Evolutionary conservation across 306 rosid species (phyloP), one percentile per base, ranked within the genome.

Genomic region (Lathyrus aphaca): DNA sequence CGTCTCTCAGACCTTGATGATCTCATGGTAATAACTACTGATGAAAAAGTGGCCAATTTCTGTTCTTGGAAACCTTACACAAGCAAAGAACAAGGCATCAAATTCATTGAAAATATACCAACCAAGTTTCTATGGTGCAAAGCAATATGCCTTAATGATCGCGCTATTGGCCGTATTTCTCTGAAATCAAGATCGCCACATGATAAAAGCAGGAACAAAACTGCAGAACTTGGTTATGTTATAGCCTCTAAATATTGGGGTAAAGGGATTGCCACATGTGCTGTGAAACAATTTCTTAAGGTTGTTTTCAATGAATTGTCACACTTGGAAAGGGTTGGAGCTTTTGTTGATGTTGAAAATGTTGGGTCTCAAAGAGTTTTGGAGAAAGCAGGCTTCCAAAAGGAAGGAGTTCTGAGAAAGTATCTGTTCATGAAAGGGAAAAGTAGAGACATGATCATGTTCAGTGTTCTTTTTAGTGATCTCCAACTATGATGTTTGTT

Each of bases 291-390:
- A 78, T 89, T 57, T 62, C 64, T 56, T 12, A 74, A 83, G 71
- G 71, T 19, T 32, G 82, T 82, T 8, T 92, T 89, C 11, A 42
- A 2, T 9, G 96, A 89, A 23, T 69, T 83, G 68, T 43, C 78
- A 6, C 64, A 83, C 18, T 32, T 92, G 85, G 96, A 82, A 73
- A 85, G 98, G 67, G 42, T 92, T 37, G 98, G 88, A 71, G 98
- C 91, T 75, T 21, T 86, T 0, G 91, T 86, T 64, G 96, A 86
- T 79, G 85, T 80, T 32, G 77, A 84, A 14, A 92, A 92, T 59
- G 54, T 69, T 54, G 90, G 79, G 2, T 92, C 98, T 18, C 93
- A 86, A 27, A 88, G 74, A 63, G 91, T 92, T 37, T 12, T 92
- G 46, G 86, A 88, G 66, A 92, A 92, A 74, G 78, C 77, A 39